A percentile compares a stretch with the other conserved stretches of the same genome.
phyloP scores from a whole-genome alignment of 1,139 yeast genomes.

The Hansenula lynferdii region DNA sequence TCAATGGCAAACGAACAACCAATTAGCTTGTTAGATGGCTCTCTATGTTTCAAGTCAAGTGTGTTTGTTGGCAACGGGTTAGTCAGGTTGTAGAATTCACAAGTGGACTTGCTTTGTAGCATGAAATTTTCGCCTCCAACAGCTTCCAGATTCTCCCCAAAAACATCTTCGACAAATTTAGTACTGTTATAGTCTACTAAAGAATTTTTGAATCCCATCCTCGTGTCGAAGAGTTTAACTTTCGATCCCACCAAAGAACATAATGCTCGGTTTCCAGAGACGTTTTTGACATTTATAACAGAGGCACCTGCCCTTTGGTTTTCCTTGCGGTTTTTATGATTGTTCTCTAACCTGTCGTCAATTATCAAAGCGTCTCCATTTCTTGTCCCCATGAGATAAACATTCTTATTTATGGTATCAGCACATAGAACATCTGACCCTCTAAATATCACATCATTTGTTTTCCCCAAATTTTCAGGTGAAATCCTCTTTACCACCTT shows the following conservation, averaged over 20 bases:
- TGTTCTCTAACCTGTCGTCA: constrained; percentile 12
- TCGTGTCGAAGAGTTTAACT: constrained; percentile 7
- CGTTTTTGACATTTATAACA: constrained; percentile 8
- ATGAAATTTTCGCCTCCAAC: constrained; percentile 3
- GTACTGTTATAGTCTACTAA: constrained; percentile 2
- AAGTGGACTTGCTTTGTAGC: background rate
- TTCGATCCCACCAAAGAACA: constrained; percentile 9
- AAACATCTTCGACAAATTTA: constrained; percentile 6
- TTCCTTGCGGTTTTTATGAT: background rate
- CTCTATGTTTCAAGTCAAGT: background rate
- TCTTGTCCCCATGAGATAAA: constrained; percentile 14
- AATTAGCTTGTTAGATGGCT: background rate
- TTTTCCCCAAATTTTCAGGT: background rate
- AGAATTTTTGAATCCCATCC: constrained; percentile 8
- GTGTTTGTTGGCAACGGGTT: background rate
- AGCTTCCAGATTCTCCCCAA: constrained; percentile 6
- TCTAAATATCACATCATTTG: background rate
- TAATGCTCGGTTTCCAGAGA: constrained; percentile 3
- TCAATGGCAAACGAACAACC: too few species aligned
- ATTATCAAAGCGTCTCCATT: constrained; percentile 12
- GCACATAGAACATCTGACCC: constrained; percentile 11
- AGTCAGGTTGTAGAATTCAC: constrained; percentile 4
- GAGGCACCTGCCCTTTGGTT: constrained; percentile 3
- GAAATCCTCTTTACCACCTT: background rate
- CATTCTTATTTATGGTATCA: constrained; percentile 3